Base-by-base conservation (phyloP, 768 basidiomycete genomes). In the Boletus reticuloceps region DNA sequence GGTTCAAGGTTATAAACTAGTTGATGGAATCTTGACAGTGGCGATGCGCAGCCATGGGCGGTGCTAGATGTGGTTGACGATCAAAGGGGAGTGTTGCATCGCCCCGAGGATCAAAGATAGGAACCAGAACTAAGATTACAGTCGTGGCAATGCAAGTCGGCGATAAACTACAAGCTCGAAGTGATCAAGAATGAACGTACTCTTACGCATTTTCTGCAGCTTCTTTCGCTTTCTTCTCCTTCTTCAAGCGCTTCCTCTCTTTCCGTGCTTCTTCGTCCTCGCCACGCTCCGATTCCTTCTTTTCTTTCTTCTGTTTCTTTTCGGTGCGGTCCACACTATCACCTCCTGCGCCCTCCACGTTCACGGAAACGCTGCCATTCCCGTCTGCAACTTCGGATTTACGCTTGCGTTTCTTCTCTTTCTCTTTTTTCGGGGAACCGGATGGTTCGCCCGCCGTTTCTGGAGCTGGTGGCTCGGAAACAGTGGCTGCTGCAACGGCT, bases 321-420 rank as follows among this genome's bases (percentile, higher is more conserved):
- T 88, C 86, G 2, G 76, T 73, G 58, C 76, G 79, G 6, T 82
- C 84, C 10, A 70, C 74, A 20, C 74, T 80, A 17, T 76, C 80
- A 25, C 60, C 78, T 39, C 64, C 72, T 22, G 67, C 68, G n/a
- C 31, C 58, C 19, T 72, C 72, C 32, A 53, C 64, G 1, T 67
- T 71, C 68, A 78, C 74, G 13, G 80, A 72, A 22, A 77, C 71
- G 51, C 80, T 76, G n/a, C 63, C 75, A 17, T 68, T 77, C 20
- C 55, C 62, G 38, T 75, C 82, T 0, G 73, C 70, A 9, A 67
- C 78, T 58, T 85, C 87, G 1, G 85, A 86, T 66, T 89, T 89
- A 46, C 89, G 83, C 71, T 92, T 93, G 50, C 91, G 83, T 68
- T 96, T 95, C 75, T 91, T 90, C 67, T 92, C 89, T 67, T 85